Evolutionary conservation across 345 rosid genomes (phyloP).

Genomic region (Fremontodendron californicum): DNA sequence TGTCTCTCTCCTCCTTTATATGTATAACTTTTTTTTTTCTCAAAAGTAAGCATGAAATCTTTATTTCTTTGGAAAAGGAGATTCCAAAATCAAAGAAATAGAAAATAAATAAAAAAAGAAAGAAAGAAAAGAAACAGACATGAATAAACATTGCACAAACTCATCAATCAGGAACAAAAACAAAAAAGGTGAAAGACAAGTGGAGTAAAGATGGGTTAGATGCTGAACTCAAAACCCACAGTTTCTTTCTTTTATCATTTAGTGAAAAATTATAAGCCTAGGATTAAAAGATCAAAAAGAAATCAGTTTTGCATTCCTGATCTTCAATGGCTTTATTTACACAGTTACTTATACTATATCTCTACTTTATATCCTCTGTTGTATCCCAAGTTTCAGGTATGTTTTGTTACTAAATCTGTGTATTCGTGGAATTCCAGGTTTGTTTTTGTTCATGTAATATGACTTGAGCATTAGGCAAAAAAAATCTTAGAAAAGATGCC

Average conservation of each 20-base stretch:
- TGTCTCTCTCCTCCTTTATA: not conserved
- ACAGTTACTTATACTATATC: slow-evolving; percentile 31
- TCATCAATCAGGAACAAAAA: slow-evolving; percentile 13
- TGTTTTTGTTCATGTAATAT: not conserved
- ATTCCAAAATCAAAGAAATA: slow-evolving; percentile 28
- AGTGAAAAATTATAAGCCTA: not conserved
- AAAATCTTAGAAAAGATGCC: not conserved
- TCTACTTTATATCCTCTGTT: slow-evolving; percentile 37
- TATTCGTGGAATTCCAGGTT: slow-evolving; percentile 7
- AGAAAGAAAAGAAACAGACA: not conserved
- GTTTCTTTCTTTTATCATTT: slow-evolving; percentile 14
- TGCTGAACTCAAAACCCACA: slow-evolving; percentile 17
- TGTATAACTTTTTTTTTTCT: not conserved
- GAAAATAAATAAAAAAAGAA: not conserved
- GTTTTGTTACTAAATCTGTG: slow-evolving; percentile 21
- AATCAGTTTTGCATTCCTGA: slow-evolving; percentile 8
- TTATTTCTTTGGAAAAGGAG: slow-evolving; percentile 32
- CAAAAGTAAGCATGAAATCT: slow-evolving; percentile 1
- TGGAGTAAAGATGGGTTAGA: slow-evolving; percentile 16
- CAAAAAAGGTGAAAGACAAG: slow-evolving; percentile 11
- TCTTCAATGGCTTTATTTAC: slow-evolving; percentile 55
- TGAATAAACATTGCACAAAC: slow-evolving; percentile 25
- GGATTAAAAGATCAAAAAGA: slow-evolving; percentile 5
- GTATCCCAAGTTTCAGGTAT: slow-evolving; percentile 58
- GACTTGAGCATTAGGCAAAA: not conserved